Percentiles rank a stretch among this genome's conserved stretches.
phyloP scores from a whole-genome alignment of 2,329 filamentous ascomycete species.

The Colletotrichum magnum region DNA sequence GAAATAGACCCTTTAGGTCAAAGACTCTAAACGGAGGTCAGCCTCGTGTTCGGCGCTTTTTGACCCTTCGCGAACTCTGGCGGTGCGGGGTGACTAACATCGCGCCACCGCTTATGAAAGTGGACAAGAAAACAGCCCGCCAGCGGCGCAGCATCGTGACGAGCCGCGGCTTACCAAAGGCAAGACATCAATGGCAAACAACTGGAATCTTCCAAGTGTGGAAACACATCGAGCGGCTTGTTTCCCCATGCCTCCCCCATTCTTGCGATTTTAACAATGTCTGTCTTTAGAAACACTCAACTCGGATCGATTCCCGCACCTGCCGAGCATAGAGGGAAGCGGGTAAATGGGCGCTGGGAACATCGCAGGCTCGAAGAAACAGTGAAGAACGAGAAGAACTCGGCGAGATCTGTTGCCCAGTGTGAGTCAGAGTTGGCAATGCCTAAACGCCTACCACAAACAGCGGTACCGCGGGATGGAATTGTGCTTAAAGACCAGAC shows the following conservation, averaged over 20 bases:
- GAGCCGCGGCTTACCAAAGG: background rate
- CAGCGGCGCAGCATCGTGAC: slow-evolving; percentile 21
- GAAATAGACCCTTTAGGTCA: background rate
- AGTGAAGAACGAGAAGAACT: background rate
- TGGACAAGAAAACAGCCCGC: slow-evolving; percentile 4
- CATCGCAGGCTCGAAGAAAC: too few species aligned
- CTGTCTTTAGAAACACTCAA: too few species aligned
- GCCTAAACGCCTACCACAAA: background rate
- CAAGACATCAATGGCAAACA: background rate
- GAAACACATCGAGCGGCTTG: too few species aligned
- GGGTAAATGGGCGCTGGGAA: too few species aligned
- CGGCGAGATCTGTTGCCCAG: background rate
- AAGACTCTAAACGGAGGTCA: background rate
- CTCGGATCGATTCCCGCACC: too few species aligned
- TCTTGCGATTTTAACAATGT: too few species aligned
- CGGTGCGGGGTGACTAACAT: slow-evolving; percentile 18
- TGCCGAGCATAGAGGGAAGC: too few species aligned
- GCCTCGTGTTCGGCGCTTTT: slow-evolving; percentile 28
- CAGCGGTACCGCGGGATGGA: background rate
- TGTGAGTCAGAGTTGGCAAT: background rate
- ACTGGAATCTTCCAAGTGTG: background rate
- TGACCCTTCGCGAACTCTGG: slow-evolving; percentile 14
- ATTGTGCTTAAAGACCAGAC: background rate
- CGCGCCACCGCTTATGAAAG: slow-evolving; percentile 13
- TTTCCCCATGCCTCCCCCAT: too few species aligned